These are phyloP conservation scores for Sanghuangporus weigelae DNA, from an alignment of 1,284 basidiomycete genomes.

Conservation along the genomic window DNA sequence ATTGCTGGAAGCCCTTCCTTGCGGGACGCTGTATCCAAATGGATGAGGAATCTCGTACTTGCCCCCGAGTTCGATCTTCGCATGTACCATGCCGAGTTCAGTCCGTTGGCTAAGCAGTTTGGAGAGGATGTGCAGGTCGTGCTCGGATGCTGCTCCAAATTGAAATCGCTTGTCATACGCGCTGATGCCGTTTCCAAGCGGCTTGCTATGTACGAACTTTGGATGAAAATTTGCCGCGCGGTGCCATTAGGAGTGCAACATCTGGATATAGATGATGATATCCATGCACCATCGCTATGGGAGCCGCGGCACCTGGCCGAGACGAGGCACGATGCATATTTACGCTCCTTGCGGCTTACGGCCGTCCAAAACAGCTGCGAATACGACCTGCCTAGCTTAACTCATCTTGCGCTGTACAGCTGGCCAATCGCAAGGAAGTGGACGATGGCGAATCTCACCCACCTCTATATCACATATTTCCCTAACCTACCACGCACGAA, in stretches of 20 bases:
- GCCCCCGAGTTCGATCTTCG: background rate
- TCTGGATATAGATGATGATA: constrained; percentile 10
- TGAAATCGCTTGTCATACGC: constrained; percentile 2
- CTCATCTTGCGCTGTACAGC: constrained; percentile 1
- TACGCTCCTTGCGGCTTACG: constrained; percentile 4
- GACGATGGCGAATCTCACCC: constrained; percentile 1
- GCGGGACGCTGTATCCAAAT: background rate
- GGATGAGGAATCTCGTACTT: constrained; percentile 2
- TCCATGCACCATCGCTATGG: background rate
- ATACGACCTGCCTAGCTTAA: background rate
- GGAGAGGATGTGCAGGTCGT: background rate
- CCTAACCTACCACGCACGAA: constrained; percentile 3
- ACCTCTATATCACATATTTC: constrained; percentile 1
- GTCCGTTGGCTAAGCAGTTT: background rate
- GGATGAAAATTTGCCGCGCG: constrained; percentile 6
- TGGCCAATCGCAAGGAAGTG: constrained; percentile 5
- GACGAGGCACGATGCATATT: background rate
- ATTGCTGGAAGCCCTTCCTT: constrained; percentile 3
- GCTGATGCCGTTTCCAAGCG: constrained; percentile 5
- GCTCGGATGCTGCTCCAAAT: background rate
- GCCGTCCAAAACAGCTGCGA: background rate
- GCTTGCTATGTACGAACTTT: constrained; percentile 1
- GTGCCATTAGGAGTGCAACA: constrained; percentile 5
- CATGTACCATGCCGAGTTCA: background rate
- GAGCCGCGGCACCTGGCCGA: background rate